These are phyloP conservation scores for Oemleria cerasiformis DNA, from an alignment of 306 rosid genomes.

Conservation along the genomic window DNA sequence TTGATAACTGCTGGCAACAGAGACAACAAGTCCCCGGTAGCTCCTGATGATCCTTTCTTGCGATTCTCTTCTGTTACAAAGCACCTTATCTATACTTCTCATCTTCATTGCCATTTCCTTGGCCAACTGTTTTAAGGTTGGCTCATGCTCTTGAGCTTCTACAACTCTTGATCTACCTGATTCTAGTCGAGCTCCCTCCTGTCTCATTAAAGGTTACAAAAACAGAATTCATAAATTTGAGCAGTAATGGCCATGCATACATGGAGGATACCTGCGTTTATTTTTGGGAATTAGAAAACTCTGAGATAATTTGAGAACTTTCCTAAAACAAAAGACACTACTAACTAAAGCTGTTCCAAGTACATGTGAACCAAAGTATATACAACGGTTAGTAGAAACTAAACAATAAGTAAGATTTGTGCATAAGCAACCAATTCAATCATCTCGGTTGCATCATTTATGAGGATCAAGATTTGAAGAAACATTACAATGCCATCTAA, in stretches of 20 bases:
- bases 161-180: constrained; percentile 32
- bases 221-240: background rate
- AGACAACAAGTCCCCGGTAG: constrained; percentile 56
- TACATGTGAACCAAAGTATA: background rate
- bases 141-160: constrained; percentile 39
- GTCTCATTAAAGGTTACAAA: background rate
- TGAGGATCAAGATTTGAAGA: background rate
- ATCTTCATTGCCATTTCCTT: constrained; percentile 28
- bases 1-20: constrained; percentile 62
- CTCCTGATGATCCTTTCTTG: constrained; percentile 48
- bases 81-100: constrained; percentile 44
- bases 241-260: background rate
- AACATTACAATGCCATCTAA: background rate
- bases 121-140: constrained; percentile 34
- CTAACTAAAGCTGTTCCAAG: background rate
- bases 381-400: background rate
- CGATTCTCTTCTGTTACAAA: constrained; percentile 53
- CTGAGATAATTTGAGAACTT: background rate
- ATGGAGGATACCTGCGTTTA: background rate
- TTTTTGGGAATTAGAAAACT: background rate
- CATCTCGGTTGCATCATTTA: background rate
- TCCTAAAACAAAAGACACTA: background rate
- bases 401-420: background rate
- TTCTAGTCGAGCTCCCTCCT: constrained; percentile 71
- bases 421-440: background rate